Percentiles rank a stretch among this genome's conserved stretches.
These are phyloP conservation scores for Acacia crassicarpa DNA, from an alignment of 306 rosid species.

Conservation along the genomic window DNA sequence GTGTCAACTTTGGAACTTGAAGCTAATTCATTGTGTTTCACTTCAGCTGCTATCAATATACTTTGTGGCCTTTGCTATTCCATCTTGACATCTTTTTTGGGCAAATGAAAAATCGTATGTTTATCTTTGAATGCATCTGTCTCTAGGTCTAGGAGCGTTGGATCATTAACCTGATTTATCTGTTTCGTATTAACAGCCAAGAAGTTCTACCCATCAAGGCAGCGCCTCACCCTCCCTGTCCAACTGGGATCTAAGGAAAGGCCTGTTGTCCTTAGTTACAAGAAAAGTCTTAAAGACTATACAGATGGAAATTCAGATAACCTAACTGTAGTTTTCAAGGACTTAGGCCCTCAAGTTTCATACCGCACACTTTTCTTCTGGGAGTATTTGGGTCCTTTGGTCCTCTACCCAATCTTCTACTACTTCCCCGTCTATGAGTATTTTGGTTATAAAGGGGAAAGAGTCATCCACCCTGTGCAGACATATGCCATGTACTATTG, in stretches of 20 bases:
- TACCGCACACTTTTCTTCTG: slow-evolving; percentile 82
- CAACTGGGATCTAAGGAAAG: slow-evolving; percentile 82
- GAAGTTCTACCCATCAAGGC: slow-evolving; percentile 80
- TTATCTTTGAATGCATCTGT: neutral
- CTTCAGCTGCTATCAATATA: neutral
- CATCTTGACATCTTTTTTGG: slow-evolving; percentile 2
- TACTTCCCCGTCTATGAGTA: slow-evolving; percentile 71
- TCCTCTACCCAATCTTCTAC: slow-evolving; percentile 90
- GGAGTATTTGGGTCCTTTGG: slow-evolving; percentile 92
- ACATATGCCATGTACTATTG: slow-evolving; percentile 92
- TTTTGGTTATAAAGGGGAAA: slow-evolving; percentile 77
- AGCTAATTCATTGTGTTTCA: slow-evolving; percentile 20
- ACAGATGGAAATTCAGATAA: slow-evolving; percentile 56
- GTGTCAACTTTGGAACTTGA: neutral
- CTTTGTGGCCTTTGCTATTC: slow-evolving; percentile 21
- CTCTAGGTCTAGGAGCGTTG: neutral
- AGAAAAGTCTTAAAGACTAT: slow-evolving; percentile 76
- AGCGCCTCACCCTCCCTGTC: slow-evolving; percentile 84
- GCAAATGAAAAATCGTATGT: neutral
- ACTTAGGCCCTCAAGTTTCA: slow-evolving; percentile 92
- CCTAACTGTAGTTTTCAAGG: slow-evolving; percentile 78
- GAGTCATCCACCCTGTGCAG: slow-evolving; percentile 78
- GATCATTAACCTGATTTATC: slow-evolving; percentile 33
- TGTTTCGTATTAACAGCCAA: slow-evolving; percentile 64
- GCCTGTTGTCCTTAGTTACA: slow-evolving; percentile 71